Evolutionary conservation across 768 basidiomycete species (phyloP).

Genomic region (Lactarius indigo): DNA sequence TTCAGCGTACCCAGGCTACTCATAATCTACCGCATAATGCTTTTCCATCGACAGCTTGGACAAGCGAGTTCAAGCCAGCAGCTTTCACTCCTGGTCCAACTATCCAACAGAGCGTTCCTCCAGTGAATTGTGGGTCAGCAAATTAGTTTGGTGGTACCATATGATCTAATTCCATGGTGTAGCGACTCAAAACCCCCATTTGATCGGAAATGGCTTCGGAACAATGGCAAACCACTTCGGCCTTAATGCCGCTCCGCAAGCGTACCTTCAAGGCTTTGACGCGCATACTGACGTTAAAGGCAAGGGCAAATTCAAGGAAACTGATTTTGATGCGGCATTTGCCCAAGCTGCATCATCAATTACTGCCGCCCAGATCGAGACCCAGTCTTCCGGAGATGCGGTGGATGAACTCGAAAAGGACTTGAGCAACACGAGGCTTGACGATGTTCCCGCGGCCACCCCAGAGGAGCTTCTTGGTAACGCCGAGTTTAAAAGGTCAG

Average conservation of each 20-base stretch:
- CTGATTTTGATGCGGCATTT: constrained; percentile 85
- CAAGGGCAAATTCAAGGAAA: constrained; percentile 77
- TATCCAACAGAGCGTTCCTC: not conserved
- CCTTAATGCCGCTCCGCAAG: constrained; percentile 25
- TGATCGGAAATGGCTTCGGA: constrained; percentile 12
- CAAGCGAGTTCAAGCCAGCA: constrained; percentile 28
- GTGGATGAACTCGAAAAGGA: constrained; percentile 50
- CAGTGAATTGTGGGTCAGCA: constrained; percentile 8
- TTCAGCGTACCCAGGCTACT: constrained; percentile 3
- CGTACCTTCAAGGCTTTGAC: constrained; percentile 26
- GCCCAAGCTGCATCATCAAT: constrained; percentile 59
- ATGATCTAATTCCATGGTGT: not conserved
- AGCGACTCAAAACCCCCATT: constrained; percentile 18
- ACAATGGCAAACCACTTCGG: constrained; percentile 23
- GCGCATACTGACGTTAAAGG: constrained; percentile 41
- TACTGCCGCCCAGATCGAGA: constrained; percentile 39
- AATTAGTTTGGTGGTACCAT: not conserved
- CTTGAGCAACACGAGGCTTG: constrained; percentile 34
- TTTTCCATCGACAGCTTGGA: constrained; percentile 13
- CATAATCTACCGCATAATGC: not conserved
- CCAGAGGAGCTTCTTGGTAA: constrained; percentile 25
- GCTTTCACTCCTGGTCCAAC: not conserved
- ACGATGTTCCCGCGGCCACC: constrained; percentile 19
- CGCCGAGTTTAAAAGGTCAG: constrained; percentile 54
- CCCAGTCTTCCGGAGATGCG: constrained; percentile 10